Percentiles rank a stretch among this genome's conserved stretches.
phyloP scores from a whole-genome alignment of 2,329 filamentous ascomycete species.

The Exophiala sp. region DNA sequence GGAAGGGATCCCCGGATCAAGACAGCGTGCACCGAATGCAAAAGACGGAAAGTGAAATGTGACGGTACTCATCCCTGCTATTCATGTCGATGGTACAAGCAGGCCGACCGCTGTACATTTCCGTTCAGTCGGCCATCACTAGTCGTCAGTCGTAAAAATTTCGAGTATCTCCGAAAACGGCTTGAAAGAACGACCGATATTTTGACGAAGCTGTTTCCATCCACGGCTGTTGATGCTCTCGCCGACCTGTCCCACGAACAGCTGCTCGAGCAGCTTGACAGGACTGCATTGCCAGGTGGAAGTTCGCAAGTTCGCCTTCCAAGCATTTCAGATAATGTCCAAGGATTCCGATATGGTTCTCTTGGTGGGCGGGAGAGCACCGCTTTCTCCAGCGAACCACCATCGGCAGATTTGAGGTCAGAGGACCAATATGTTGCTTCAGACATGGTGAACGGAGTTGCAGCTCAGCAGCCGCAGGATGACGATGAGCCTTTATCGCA shows the following conservation, averaged over 20 bases:
- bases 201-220: constrained; percentile 10
- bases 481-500: constrained; percentile 1
- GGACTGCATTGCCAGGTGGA: neutral
- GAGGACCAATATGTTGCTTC: too few species aligned
- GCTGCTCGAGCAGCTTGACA: constrained; percentile 3
- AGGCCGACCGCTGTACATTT: constrained; percentile 12
- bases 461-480: too few species aligned
- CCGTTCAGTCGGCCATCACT: constrained; percentile 10
- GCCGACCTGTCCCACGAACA: constrained; percentile 5
- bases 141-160: constrained; percentile 15
- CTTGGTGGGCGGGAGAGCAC: too few species aligned
- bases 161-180: constrained; percentile 11
- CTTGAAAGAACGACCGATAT: constrained; percentile 11
- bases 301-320: neutral
- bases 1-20: constrained; percentile 12
- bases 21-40: constrained; percentile 12
- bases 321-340: too few species aligned
- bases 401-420: too few species aligned
- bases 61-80: constrained; percentile 15
- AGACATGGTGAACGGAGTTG: too few species aligned
- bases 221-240: constrained; percentile 4
- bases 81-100: constrained; percentile 15
- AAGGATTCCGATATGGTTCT: too few species aligned
- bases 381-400: too few species aligned
- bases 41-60: constrained; percentile 11